Percentiles rank a stretch among this genome's conserved stretches.
phyloP scores from a whole-genome alignment of 1,139 yeast species.

The Meyerozyma carpophila region DNA sequence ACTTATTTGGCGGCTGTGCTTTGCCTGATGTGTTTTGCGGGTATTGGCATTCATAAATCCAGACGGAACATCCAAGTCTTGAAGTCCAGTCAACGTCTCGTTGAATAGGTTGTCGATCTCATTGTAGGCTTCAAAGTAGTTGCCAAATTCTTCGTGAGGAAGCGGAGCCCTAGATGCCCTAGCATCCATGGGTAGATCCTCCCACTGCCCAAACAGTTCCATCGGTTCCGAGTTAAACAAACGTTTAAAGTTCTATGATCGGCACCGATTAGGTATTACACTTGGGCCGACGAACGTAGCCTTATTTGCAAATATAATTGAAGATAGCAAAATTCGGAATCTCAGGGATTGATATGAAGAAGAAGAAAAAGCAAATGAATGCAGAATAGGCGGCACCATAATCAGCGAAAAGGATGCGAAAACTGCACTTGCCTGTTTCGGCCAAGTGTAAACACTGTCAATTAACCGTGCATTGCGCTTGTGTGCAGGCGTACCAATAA shows the following conservation, averaged over 20 bases:
- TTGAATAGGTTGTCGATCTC: slow-evolving; percentile 40
- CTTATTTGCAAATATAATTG: slow-evolving; percentile 3
- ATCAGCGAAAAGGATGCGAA: slow-evolving; percentile 5
- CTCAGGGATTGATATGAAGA: neutral
- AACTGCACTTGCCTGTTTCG: slow-evolving; percentile 15
- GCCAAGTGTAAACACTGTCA: slow-evolving; percentile 16
- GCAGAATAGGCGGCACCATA: neutral
- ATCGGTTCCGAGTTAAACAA: neutral
- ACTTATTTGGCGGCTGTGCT: slow-evolving; percentile 39
- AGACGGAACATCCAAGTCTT: slow-evolving; percentile 49
- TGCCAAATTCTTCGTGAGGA: slow-evolving; percentile 40
- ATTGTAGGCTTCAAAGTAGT: slow-evolving; percentile 29
- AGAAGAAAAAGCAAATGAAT: neutral
- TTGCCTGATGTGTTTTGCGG: slow-evolving; percentile 8
- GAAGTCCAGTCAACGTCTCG: slow-evolving; percentile 39
- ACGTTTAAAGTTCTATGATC: slow-evolving; percentile 2
- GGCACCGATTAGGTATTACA: slow-evolving; percentile 3
- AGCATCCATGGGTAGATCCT: slow-evolving; percentile 11
- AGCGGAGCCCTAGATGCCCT: slow-evolving; percentile 23
- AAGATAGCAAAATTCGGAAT: slow-evolving; percentile 8
- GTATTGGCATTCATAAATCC: slow-evolving; percentile 9
- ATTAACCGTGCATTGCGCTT: neutral
- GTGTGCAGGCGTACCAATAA: too few species aligned
- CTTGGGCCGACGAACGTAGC: neutral
- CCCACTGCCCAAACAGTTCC: slow-evolving; percentile 31